A percentile compares a stretch with the other conserved stretches of the same genome.
These are phyloP conservation scores for Scortechinia acanthostroma DNA, from an alignment of 2,329 filamentous ascomycete species.

Conservation along the genomic window DNA sequence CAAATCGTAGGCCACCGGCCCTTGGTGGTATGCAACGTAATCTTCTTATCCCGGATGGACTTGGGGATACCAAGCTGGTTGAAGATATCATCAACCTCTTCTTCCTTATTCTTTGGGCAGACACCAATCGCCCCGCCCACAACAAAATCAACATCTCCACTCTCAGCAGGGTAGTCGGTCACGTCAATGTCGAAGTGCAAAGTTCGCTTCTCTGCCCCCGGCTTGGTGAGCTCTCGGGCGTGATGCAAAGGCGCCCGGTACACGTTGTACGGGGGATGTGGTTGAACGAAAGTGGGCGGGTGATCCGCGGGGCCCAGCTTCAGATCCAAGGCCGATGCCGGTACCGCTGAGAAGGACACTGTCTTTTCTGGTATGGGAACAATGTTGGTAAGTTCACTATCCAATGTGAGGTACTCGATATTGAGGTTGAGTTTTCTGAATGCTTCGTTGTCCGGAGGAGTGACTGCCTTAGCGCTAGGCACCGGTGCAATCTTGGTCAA, in stretches of 20 bases:
- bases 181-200: constrained; percentile 97
- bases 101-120: constrained; percentile 75
- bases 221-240: constrained; percentile 77
- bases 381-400: not conserved
- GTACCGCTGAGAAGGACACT: not conserved
- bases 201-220: constrained; percentile 89
- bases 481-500: not conserved
- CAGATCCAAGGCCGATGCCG: not conserved
- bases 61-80: constrained; percentile 75
- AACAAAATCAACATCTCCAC: constrained; percentile 78
- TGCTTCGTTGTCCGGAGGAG: not conserved
- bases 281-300: constrained; percentile 84
- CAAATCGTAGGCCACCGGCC: constrained; percentile 97
- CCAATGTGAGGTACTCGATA: not conserved
- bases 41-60: constrained; percentile 75
- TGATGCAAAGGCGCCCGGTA: constrained; percentile 82
- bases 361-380: not conserved
- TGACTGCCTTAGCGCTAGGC: not conserved
- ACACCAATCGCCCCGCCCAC: constrained; percentile 94
- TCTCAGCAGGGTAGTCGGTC: constrained; percentile 81
- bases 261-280: constrained; percentile 86
- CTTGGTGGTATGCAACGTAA: constrained; percentile 69
- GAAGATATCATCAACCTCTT: constrained; percentile 75
- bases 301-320: constrained; percentile 51
- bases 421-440: not conserved